Base-by-base conservation (phyloP, 768 basidiomycete genomes). In the Lactarius tabidus region DNA sequence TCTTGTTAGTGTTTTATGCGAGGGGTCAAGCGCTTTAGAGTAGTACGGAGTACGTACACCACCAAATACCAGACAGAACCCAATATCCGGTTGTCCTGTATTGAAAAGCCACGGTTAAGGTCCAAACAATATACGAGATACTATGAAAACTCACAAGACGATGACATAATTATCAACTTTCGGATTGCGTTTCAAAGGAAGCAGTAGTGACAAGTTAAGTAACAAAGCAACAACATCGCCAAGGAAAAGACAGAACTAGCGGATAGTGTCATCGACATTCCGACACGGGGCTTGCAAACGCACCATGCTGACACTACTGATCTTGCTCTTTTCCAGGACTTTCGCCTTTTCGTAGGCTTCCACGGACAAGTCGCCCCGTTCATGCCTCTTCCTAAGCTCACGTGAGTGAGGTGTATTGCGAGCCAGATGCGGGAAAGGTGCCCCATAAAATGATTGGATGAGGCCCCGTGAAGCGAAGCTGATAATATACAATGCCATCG, bases 251-350 rank as follows among this genome's bases (percentile, higher is more conserved):
- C 91, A 89, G 59, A 80, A 84, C 90, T 90, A 59, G 31, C 48
- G 2, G 31, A 53, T 8, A 17, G 51, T 36, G 65, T 57, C 7
- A 36, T 35, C 10, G 14, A 15, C 17, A 20, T 18, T 17, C 29
- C 1, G 28, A 17, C 5, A 17, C 39, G 14, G 18, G 18, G 17
- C 9, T n/a, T 20, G 26, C 41, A 2, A 39, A 23, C 81, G 55
- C 57, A 91, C 91, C 45, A 88, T 92, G 71, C 87, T 89, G 68
- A 92, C 90, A 70, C 91, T 92, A 71, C 90, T 90, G 63, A 94
- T 89, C 67, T 86, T 77, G 66, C 91, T 94, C 81, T 91, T 91
- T 77, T 93, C 89, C 52, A 93, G 70, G 38, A 87, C 89, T 70
- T 92, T 90, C 70, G 89, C 90, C 18, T 67, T 71, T 70, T 92